These are phyloP conservation scores for Mycena haematopus DNA, from an alignment of 768 basidiomycete genomes.

Conservation along the genomic window DNA sequence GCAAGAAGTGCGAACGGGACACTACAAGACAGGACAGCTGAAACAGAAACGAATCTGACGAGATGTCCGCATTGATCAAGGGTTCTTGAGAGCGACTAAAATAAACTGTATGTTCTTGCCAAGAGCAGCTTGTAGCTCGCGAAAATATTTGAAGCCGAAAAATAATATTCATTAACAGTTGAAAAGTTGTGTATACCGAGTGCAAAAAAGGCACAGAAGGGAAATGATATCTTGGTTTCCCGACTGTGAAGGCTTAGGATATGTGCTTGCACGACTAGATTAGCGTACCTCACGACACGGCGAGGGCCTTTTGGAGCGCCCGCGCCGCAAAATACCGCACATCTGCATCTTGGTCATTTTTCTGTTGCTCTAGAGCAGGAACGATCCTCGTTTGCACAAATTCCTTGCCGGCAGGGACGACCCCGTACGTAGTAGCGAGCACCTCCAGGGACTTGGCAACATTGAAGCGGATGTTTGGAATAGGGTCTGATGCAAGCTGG, in stretches of 20 bases:
- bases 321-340: slow-evolving; percentile 92
- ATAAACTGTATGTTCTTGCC: neutral
- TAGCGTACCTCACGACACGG: slow-evolving; percentile 25
- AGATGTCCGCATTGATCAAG: slow-evolving; percentile 7
- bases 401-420: slow-evolving; percentile 70
- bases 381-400: slow-evolving; percentile 77
- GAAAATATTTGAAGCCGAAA: slow-evolving; percentile 4
- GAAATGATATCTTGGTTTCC: slow-evolving; percentile 23
- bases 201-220: slow-evolving; percentile 8
- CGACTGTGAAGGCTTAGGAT: slow-evolving; percentile 11
- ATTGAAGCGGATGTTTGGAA: slow-evolving; percentile 99
- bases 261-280: slow-evolving; percentile 1
- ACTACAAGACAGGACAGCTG: slow-evolving; percentile 10
- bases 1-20: no score
- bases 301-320: slow-evolving; percentile 67
- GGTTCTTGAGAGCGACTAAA: neutral
- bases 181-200: slow-evolving; percentile 20
- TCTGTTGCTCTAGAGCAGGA: slow-evolving; percentile 86
- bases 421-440: slow-evolving; percentile 73
- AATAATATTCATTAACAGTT: slow-evolving; percentile 29
- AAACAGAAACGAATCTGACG: slow-evolving; percentile 1
- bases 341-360: slow-evolving; percentile 92
- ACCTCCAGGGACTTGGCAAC: slow-evolving; percentile 95
- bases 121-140: neutral
- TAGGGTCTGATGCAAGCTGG: slow-evolving; percentile 84